Conservation (phyloP, 805 yeast species). For the Ogataea corticis region DNA sequence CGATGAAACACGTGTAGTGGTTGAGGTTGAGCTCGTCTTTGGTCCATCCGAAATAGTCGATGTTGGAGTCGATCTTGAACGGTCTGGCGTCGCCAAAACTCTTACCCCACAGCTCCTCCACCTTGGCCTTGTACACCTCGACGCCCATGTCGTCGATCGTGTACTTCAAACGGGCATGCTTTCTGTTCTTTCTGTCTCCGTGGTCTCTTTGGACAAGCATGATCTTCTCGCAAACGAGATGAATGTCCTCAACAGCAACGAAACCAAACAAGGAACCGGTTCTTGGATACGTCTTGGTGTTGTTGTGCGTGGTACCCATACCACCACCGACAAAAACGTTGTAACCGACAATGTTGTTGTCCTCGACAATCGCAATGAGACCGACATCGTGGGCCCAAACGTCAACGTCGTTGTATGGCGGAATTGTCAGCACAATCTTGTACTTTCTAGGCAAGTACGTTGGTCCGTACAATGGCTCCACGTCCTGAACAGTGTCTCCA, state of each 20-base stretch:
- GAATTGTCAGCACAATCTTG: conserved; percentile 91
- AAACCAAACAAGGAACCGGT: conserved; percentile 87
- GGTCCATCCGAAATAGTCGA: conserved; percentile 93
- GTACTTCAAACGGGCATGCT: conserved; percentile 96
- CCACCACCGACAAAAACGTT: conserved; percentile 96
- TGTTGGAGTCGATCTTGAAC: conserved; percentile 80
- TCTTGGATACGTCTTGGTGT: conserved; percentile 94
- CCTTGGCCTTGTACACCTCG: conserved; percentile 74
- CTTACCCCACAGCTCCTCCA: conserved; percentile 81
- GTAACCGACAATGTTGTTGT: conserved; percentile 71
- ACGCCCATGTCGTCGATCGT: conserved; percentile 94
- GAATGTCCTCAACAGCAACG: conserved; percentile 64
- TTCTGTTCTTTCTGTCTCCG: conserved; percentile 95
- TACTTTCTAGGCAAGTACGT: conserved; percentile 92
- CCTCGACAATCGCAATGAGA: conserved; percentile 78
- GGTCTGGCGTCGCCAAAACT: conserved; percentile 68
- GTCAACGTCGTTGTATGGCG: conserved; percentile 96
- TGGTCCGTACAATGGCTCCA: conserved; percentile 87
- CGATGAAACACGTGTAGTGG: conserved; percentile 92
- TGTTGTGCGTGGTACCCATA: conserved; percentile 98
- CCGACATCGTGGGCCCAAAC: conserved; percentile 96
- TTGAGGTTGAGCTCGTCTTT: conserved; percentile 80
- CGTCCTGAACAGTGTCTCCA: conserved; percentile 77
- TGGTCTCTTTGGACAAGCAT: conserved; percentile 92
- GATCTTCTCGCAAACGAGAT: conserved; percentile 81